Evolutionary conservation across 169 alveolate species (phyloP), one percentile per base, ranked within the genome.

Genomic region (Plasmodium inui): DNA sequence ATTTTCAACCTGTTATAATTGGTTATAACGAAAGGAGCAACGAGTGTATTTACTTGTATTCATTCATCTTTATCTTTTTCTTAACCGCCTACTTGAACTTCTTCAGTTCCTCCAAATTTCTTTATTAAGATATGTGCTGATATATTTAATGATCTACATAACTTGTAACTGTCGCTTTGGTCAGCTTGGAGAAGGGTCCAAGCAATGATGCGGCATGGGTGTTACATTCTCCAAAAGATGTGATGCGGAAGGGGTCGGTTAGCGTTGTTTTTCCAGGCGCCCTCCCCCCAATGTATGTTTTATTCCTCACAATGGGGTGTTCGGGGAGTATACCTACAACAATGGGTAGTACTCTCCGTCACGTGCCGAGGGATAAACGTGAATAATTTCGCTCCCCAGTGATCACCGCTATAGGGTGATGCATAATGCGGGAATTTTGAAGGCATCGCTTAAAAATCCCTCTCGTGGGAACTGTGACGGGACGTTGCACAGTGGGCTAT

Each of bases 1-100:
- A 57, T 57, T 53, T 82, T 55, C 14, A 82, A 71, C 81, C 17
- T 83, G 61, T 83, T 83, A 83, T 28, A 22, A 83, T 83, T 6
- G 44, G 32, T 83, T 83, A 83, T 53, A 55, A 34, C 46, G 92
- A 83, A 83, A 83, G 55, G 92, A 41, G 83, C 74, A 67, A 39
- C 71, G 82, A 37, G 72, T 39, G 84, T 79, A 41, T 39, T 17
- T 74, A 30, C 61, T 14, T 57, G 32, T 67, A 61, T 57, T 82
- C 34, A 34, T 82, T 82, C 12, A 19, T 30, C 30, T 5, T 50
- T 50, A 50, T 50, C 14, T 50, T 50, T 50, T 50, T 50, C 61
- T 3, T 14, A 1, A 50, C 83, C 17, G 34, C 76, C 34, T n/a
- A 67, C 76, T 67, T 67, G 22, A 50, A 12, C 37, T 19, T 67